Percentiles rank a stretch among this genome's conserved stretches.
Evolutionary conservation across 495 filamentous ascomycete genomes (phyloP).

Genomic region (Tricharina praecox): DNA sequence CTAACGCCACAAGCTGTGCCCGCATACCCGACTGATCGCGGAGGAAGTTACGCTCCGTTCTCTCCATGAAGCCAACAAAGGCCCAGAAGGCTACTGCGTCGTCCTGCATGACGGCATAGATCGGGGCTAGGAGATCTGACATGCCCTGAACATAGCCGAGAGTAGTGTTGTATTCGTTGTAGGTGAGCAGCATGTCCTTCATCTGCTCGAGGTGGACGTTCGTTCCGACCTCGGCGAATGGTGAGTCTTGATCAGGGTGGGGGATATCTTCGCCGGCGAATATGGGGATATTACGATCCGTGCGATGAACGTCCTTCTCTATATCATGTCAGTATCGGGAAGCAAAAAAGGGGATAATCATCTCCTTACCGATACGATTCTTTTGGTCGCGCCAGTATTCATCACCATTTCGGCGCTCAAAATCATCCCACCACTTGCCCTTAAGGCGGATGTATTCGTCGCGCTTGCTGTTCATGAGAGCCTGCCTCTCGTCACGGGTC

Average conservation of each 20-base stretch:
- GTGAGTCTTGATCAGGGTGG: constrained; percentile 94
- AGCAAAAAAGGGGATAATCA: constrained; percentile 1
- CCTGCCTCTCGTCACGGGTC: constrained; percentile 60
- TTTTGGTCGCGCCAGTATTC: constrained; percentile 96
- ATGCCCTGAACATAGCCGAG: constrained; percentile 97
- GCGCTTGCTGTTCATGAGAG: constrained; percentile 62
- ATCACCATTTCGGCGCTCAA: constrained; percentile 62
- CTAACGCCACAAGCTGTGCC: constrained; percentile 69
- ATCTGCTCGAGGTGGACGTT: constrained; percentile 97
- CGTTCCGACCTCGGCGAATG: constrained; percentile 76
- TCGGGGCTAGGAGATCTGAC: constrained; percentile 88
- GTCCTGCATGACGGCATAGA: constrained; percentile 94
- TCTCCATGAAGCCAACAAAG: constrained; percentile 88
- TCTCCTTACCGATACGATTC: constrained; percentile 68
- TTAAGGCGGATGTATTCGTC: constrained; percentile 92
- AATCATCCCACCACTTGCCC: constrained; percentile 87
- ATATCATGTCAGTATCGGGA: constrained; percentile 31
- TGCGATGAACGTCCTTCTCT: constrained; percentile 98
- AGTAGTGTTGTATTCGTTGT: constrained; percentile 89
- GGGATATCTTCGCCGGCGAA: constrained; percentile 94
- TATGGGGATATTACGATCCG: constrained; percentile 78
- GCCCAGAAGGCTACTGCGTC: constrained; percentile 95
- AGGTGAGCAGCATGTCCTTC: constrained; percentile 97
- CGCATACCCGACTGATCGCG: constrained; percentile 94
- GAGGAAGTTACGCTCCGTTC: constrained; percentile 96